Base-by-base conservation (phyloP, 371 early-diverging fungal species). In the Coemansia sp. region DNA sequence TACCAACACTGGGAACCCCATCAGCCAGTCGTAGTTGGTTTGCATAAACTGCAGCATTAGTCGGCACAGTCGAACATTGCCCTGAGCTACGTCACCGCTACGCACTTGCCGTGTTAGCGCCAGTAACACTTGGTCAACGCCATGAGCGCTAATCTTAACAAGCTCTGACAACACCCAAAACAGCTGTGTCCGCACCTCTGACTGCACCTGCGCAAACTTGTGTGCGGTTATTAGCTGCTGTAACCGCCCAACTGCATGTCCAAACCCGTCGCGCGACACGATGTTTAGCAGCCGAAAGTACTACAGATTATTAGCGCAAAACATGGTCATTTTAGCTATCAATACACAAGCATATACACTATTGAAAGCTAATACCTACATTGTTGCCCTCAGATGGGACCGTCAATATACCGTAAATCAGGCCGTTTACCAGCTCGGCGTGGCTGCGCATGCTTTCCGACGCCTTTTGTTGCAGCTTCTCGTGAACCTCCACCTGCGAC, bases 211-310 rank as follows among this genome's bases (percentile, higher is more conserved):
- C n/a, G 72, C 74, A 60, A 91, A 91, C 56, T 81, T 73, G 2
- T 72, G 65, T 18, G 82, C 79, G 3, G 68, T 53, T 2, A 74
- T 82, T 12, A 91, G 66, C 14, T 79, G 65, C 47, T 84, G 84
- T n/a, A 90, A 65, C 59, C 85, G 82, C 21, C 74, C 67, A 6
- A 88, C 60, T 12, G 87, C 80, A 54, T 67, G 75, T 2, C 82
- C 81, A 63, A 85, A 90, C 5, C 86, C 82, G 72, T 91, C 90
- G 60, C 92, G 84, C 30, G 86, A 84, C 1, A 91, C 86, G 23
- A 87, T 74, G 56, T 83, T 85, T 44, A 91, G 81, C 6, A 82
- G 75, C 62, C 85, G 86, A 61, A 87, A 88, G 54, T 82, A 79
- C 83, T 86, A 73, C n/a, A 62, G 28, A 25, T 8, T 21, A 33